A percentile compares a stretch with the other conserved stretches of the same genome.
phyloP scores from a whole-genome alignment of 2,329 filamentous ascomycete genomes.

The Pezicula radicicola region DNA sequence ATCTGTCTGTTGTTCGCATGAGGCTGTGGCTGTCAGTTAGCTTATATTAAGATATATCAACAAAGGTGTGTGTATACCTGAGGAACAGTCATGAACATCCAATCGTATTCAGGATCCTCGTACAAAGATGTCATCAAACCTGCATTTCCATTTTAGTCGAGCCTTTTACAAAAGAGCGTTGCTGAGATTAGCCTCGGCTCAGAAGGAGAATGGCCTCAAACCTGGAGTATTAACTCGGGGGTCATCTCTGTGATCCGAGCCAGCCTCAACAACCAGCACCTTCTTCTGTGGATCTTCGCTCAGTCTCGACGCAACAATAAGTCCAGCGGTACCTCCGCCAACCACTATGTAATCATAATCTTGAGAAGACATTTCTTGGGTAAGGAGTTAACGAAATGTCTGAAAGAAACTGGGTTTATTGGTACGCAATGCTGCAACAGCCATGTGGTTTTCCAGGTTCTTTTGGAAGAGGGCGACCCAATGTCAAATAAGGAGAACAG shows the following conservation, averaged over 20 bases:
- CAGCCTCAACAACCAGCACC: constrained; percentile 39
- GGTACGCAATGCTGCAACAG: too few relatives aligned
- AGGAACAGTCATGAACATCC: constrained; percentile 32
- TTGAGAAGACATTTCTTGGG: too few relatives aligned
- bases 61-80: constrained; percentile 24
- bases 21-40: neutral
- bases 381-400: too few relatives aligned
- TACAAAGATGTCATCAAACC: constrained; percentile 25
- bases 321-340: constrained; percentile 39
- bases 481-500: too few relatives aligned
- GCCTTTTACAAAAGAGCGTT: too few relatives aligned
- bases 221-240: constrained; percentile 33
- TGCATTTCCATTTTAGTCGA: too few relatives aligned
- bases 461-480: too few relatives aligned
- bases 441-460: too few relatives aligned
- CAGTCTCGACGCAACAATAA: constrained; percentile 37
- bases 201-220: too few relatives aligned
- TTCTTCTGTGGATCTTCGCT: constrained; percentile 31
- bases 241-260: constrained; percentile 29
- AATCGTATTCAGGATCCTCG: constrained; percentile 33
- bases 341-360: constrained; percentile 36
- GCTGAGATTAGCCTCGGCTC: too few relatives aligned
- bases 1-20: constrained; percentile 18
- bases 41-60: neutral
- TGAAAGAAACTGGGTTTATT: too few relatives aligned